Evolutionary conservation across 352 stramenopile species (phyloP), one percentile per base, ranked within the genome.

Genomic region (Globisporangium cederbergense): DNA sequence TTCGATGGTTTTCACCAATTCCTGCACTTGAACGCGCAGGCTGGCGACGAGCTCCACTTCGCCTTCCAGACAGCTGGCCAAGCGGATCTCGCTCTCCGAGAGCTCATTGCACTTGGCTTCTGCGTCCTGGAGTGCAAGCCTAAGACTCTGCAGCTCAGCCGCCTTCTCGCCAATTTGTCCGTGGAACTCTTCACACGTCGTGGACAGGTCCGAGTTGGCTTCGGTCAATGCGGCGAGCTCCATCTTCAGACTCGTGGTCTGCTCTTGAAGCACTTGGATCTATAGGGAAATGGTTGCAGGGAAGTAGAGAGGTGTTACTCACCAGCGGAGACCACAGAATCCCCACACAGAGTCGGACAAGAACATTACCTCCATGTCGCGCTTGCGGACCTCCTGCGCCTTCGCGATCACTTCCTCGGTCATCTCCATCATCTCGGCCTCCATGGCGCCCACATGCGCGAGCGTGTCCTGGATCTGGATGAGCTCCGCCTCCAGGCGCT

Each of bases 401-500:
- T 93, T 92, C 13, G 68, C 77, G 47, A 92, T 91, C 56, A 93
- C 55, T 60, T 95, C 83, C 45, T 93, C 84, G 6, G 77, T 81
- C 81, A 93, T 91, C 42, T 91, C 82, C 0, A 70, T 79, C 62
- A 95, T 83, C 53, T 93, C 86, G 2, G 64, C 64, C 60, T 95
- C 83, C 79, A 95, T 89, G 13, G 81, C 80, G 32, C 92, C 81
- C 40, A 79, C 75, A 36, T 89, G 82, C 3, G 80, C 81, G 34
- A 90, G 56, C 54, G 63, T 82, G 28, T 88, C 81, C 25, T 83
- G 79, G 2, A 86, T 68, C 52, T 89, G 78, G 25, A 87, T 64
- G 2, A 79, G 47, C 36, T 95, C 79, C 0, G 73, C 60, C 68
- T 95, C 86, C 38, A 89, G 67, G 14, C 75, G 64, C 20, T 73